Evolutionary conservation across 2,329 filamentous ascomycete species (phyloP).

Genomic region (Corinectria fuckeliana): DNA sequence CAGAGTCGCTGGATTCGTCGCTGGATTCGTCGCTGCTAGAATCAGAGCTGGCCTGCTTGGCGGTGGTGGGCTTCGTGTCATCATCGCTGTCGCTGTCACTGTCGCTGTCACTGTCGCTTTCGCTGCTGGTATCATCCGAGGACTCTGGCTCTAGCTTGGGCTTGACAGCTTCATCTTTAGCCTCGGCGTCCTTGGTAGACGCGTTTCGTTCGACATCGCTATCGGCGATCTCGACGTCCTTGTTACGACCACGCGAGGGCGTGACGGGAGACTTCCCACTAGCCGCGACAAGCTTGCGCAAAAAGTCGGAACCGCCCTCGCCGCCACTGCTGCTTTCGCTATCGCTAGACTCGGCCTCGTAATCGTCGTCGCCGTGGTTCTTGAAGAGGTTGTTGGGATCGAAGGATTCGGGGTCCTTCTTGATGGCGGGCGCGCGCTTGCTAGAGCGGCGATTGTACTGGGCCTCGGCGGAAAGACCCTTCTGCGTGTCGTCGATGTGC

Average conservation of each 20-base stretch:
- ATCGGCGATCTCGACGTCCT: constrained; percentile 50
- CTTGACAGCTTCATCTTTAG: constrained; percentile 21
- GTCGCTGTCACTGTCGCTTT: constrained; percentile 42
- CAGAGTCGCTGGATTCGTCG: constrained; percentile 38
- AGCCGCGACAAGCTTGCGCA: constrained; percentile 41
- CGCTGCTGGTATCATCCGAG: constrained; percentile 30
- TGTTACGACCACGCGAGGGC: constrained; percentile 36
- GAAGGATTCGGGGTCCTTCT: constrained; percentile 36
- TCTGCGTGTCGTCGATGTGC: constrained; percentile 48
- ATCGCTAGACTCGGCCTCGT: constrained; percentile 41
- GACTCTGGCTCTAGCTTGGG: constrained; percentile 29
- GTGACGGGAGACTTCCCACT: constrained; percentile 22
- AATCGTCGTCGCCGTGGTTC: constrained; percentile 41
- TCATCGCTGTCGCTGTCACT: constrained; percentile 31
- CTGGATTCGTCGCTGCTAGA: constrained; percentile 37
- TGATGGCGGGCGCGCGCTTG: constrained; percentile 39
- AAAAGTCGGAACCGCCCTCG: constrained; percentile 37
- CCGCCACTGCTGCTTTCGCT: constrained; percentile 45
- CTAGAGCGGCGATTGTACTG: constrained; percentile 42
- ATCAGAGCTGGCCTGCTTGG: constrained; percentile 27
- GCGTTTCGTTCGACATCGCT: constrained; percentile 49
- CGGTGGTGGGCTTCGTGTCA: constrained; percentile 8
- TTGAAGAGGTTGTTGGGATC: constrained; percentile 40
- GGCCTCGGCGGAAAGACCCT: constrained; percentile 42
- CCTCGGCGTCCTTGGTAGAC: constrained; percentile 30